Conservation (phyloP, 805 yeast genomes). For the Ogataea degrootiae region DNA sequence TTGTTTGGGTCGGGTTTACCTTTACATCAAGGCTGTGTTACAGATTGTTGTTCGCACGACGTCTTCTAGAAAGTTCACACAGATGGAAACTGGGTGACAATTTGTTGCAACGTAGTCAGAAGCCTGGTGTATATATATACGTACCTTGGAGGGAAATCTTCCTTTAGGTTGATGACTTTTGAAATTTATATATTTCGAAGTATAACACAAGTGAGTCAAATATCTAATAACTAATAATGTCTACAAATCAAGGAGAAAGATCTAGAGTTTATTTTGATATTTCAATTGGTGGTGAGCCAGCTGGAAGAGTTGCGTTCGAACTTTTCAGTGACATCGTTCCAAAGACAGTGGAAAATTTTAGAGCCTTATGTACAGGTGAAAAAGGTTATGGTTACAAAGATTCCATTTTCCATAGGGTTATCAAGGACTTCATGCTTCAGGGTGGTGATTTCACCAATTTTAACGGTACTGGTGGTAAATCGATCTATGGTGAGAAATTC, state of each 20-base stretch:
- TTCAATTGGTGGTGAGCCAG: slow-evolving; percentile 60
- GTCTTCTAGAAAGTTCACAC: slow-evolving; percentile 3
- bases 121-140: too few species aligned
- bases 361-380: slow-evolving; percentile 86
- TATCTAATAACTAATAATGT: neutral
- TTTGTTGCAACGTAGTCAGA: neutral
- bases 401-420: slow-evolving; percentile 90
- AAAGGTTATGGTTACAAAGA: slow-evolving; percentile 76
- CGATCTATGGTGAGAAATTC: slow-evolving; percentile 78
- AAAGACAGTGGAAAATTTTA: slow-evolving; percentile 84
- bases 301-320: slow-evolving; percentile 78
- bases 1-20: too few species aligned
- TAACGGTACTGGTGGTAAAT: slow-evolving; percentile 77
- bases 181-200: too few species aligned
- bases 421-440: slow-evolving; percentile 85
- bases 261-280: slow-evolving; percentile 75
- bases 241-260: slow-evolving; percentile 14
- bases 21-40: too few species aligned
- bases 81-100: neutral
- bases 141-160: too few species aligned
- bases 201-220: too few species aligned
- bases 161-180: too few species aligned
- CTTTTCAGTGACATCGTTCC: slow-evolving; percentile 61
- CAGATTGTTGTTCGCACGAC: too few species aligned
- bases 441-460: slow-evolving; percentile 87